phyloP scores from a whole-genome alignment of 352 stramenopile genomes.

The Globisporangium mamillatum region DNA sequence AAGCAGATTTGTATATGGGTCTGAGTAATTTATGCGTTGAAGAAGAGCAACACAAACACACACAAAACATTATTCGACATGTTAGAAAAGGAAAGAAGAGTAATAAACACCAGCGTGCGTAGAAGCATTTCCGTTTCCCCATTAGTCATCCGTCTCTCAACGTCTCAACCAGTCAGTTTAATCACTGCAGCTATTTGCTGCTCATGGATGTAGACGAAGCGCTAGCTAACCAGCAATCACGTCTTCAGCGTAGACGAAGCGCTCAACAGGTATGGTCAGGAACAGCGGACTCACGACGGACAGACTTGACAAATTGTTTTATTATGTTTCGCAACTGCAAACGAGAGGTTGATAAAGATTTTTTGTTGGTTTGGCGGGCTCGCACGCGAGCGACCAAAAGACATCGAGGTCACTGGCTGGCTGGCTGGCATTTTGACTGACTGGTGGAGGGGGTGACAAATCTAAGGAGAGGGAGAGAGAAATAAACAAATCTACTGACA shows the following conservation, averaged over 20 bases:
- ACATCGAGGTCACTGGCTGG: background rate
- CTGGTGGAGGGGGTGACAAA: conserved; percentile 5
- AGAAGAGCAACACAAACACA: conserved; percentile 7
- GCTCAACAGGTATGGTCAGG: background rate
- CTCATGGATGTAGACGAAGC: background rate
- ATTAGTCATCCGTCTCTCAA: background rate
- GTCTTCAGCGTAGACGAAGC: background rate
- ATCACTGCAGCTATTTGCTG: too few species aligned
- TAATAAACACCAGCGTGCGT: background rate
- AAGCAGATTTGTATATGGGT: conserved; percentile 10
- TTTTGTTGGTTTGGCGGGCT: background rate
- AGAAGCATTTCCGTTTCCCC: background rate
- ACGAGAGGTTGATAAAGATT: conserved; percentile 9
- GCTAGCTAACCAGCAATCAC: background rate
- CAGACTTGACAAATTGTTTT: conserved; percentile 3
- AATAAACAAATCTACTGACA: conserved; percentile 19
- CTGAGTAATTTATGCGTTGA: conserved; percentile 13
- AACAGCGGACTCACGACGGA: background rate
- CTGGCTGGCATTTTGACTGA: background rate
- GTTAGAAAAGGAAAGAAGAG: background rate
- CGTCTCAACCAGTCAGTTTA: background rate
- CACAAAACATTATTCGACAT: background rate
- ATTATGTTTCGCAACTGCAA: conserved; percentile 6
- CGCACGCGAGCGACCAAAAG: background rate
- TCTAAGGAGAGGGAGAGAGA: conserved; percentile 8